Conservation (phyloP, 176 grass and related monocot species). For the Pontederia crassipes region DNA sequence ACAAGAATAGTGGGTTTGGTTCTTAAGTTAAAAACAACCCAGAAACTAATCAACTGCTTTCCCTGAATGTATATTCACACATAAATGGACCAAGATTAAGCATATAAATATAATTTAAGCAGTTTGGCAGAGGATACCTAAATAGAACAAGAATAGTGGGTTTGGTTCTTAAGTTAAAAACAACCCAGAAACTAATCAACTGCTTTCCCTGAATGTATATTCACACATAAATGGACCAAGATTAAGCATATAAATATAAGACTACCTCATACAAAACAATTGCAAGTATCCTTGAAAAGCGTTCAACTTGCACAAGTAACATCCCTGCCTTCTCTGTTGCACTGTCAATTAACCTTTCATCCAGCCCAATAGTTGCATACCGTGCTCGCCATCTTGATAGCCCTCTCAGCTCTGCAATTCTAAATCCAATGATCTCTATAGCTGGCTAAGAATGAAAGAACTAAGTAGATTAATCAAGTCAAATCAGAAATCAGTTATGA, state of each 20-base stretch:
- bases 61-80: too few relatives aligned
- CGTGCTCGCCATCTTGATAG: conserved; percentile 82
- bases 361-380: conserved; percentile 73
- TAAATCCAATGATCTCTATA: conserved; percentile 84
- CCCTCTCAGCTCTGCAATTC: conserved; percentile 78
- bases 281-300: conserved; percentile 66
- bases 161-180: too few relatives aligned
- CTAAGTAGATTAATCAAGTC: neutral
- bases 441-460: conserved; percentile 57
- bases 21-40: too few relatives aligned
- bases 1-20: too few relatives aligned
- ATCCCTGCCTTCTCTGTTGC: conserved; percentile 77
- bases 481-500: neutral
- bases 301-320: conserved; percentile 84
- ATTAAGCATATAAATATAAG: conserved; percentile 6
- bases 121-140: too few relatives aligned
- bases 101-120: neutral
- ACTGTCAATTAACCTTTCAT: conserved; percentile 79
- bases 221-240: too few relatives aligned
- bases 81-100: neutral
- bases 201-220: too few relatives aligned
- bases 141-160: too few relatives aligned
- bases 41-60: too few relatives aligned
- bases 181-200: too few relatives aligned
- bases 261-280: conserved; percentile 72